Conservation (phyloP, 768 basidiomycete species). For the Strobilomyces echinocephalus region DNA sequence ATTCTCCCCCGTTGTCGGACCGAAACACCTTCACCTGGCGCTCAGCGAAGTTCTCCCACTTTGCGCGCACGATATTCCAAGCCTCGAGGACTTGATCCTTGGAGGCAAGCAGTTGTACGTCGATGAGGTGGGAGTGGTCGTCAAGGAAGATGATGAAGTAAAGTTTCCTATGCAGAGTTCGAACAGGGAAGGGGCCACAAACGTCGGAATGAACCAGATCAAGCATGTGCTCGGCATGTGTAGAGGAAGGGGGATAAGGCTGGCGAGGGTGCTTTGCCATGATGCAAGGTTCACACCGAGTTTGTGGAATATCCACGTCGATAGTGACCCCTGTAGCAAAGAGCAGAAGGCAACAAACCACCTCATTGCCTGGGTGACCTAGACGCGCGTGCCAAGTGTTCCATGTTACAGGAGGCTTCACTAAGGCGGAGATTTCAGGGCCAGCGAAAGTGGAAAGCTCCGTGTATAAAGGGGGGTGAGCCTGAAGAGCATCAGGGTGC, state of each 20-base stretch:
- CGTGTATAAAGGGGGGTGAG: too few species aligned
- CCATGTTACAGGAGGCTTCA: too few species aligned
- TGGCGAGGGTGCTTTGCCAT: background rate
- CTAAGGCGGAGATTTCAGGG: too few species aligned
- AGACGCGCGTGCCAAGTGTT: too few species aligned
- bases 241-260: too few species aligned
- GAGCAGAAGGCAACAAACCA: background rate
- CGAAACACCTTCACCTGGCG: background rate
- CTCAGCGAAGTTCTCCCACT: background rate
- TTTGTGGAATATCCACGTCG: too few species aligned
- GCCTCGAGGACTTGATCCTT: slow-evolving; percentile 3
- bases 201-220: slow-evolving; percentile 26
- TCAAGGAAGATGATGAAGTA: slow-evolving; percentile 5
- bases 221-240: background rate
- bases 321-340: background rate
- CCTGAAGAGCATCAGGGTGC: too few species aligned
- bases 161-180: slow-evolving; percentile 11
- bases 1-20: slow-evolving; percentile 5
- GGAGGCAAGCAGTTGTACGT: background rate
- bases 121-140: background rate
- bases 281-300: background rate
- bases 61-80: background rate
- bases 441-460: too few species aligned
- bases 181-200: slow-evolving; percentile 23
- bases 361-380: too few species aligned